Percentiles rank a stretch among this genome's conserved stretches.
Conservation (phyloP, 257 asterid species). For the Penstemon eatonii region DNA sequence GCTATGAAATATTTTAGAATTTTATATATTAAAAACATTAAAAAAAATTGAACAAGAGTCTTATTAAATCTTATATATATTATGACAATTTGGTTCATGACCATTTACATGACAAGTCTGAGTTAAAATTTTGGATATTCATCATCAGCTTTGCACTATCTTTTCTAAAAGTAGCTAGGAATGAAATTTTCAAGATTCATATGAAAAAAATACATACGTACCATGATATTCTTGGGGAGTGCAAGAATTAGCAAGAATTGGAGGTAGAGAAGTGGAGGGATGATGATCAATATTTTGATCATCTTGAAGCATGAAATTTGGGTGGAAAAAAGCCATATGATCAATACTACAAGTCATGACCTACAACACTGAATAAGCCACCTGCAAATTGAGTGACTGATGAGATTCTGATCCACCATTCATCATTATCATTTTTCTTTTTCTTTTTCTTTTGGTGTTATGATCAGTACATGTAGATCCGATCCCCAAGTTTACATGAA, state of each 20-base stretch:
- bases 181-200: constrained; percentile 34
- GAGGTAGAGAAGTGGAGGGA: constrained; percentile 39
- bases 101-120: too few relatives aligned
- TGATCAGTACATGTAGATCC: background rate
- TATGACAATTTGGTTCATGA: too few relatives aligned
- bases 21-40: too few relatives aligned
- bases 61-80: too few relatives aligned
- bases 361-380: constrained; percentile 24
- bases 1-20: too few relatives aligned
- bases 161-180: constrained; percentile 21
- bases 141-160: constrained; percentile 4
- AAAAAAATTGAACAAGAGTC: too few relatives aligned
- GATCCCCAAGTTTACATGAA: constrained; percentile 23
- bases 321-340: constrained; percentile 70
- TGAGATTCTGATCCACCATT: constrained; percentile 31
- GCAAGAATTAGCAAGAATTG: constrained; percentile 42
- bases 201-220: constrained; percentile 11
- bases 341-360: constrained; percentile 47
- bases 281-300: constrained; percentile 30
- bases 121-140: background rate
- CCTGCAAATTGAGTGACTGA: constrained; percentile 25
- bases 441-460: background rate
- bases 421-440: constrained; percentile 9
- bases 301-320: constrained; percentile 79
- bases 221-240: constrained; percentile 56